Evolutionary conservation across 306 rosid genomes (phyloP), one percentile per base, ranked within the genome.

Genomic region (Cucumis cinereus): DNA sequence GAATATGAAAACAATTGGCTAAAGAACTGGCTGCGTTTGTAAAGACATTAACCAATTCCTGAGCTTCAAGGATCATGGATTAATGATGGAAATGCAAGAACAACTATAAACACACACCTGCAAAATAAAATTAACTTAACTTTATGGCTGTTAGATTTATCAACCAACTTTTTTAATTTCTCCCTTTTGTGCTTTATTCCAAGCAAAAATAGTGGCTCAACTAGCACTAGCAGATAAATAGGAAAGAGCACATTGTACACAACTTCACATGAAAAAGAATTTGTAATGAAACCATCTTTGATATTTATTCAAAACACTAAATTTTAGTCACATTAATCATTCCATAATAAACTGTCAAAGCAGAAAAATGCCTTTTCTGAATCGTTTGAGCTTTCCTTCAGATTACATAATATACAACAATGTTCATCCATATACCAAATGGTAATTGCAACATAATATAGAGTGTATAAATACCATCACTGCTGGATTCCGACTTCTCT

Each of bases 401-500:
- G 52, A 45, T 24, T 23, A 69, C 2, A 49, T 23, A 45, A 23
- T 54, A 15, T 24, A 71, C 4, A 14, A 61, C 49, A 26, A 71
- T 14, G 75, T 49, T 9, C 43, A 49, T 16, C 8, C 60, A 72
- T 28, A 72, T 50, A 28, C 43, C 13, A 75, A 73, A 79, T 60
- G 15, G 70, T n/a, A 52, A 73, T 54, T 70, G 75, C 10, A 63
- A 59, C 45, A 68, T 79, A 76, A 68, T 22, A 78, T 68, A 75
- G n/a, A 45, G 66, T 40, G 63, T 40, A 81, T 77, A 78, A 72
- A 82, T 80, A 92, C 99, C 99, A 87, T 95, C 97, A 80, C 58
- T 77, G 86, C 87, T 86, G 85, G 96, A 90, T 53, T 94, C 91
- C 12, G 85, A 73, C 78, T 81, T 83, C 76, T 84, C 99, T 71